phyloP scores from a whole-genome alignment of 352 stramenopile species.

The Phytophthora hybrid region DNA sequence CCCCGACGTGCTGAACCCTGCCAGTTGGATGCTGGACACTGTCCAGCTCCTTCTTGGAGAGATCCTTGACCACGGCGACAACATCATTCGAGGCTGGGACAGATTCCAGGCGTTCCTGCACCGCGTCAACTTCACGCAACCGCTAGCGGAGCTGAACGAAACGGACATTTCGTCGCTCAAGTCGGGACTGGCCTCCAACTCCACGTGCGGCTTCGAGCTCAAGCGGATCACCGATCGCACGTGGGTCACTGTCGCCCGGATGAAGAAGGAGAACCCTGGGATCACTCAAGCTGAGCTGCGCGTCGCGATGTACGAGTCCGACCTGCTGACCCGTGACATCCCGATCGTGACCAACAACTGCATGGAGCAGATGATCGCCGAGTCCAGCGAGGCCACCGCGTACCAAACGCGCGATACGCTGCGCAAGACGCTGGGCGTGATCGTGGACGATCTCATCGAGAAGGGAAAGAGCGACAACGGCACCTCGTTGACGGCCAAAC shows the following conservation, averaged over 20 bases:
- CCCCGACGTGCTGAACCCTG: constrained; percentile 10
- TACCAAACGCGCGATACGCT: constrained; percentile 47
- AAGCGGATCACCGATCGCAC: constrained; percentile 26
- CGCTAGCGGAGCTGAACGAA: constrained; percentile 25
- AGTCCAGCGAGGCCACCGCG: constrained; percentile 13
- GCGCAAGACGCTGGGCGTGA: constrained; percentile 47
- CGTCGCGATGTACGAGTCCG: not conserved
- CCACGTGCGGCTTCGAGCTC: constrained; percentile 39
- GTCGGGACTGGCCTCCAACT: constrained; percentile 28
- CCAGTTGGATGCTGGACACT: constrained; percentile 16
- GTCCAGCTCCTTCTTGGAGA: constrained; percentile 22
- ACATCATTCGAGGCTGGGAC: constrained; percentile 19
- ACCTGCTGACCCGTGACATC: constrained; percentile 12
- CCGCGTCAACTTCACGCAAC: constrained; percentile 20
- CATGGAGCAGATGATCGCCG: constrained; percentile 26
- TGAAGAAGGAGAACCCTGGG: not conserved
- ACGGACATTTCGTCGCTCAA: constrained; percentile 34
- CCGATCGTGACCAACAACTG: constrained; percentile 47
- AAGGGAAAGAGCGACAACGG: constrained; percentile 33
- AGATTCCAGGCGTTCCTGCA: constrained; percentile 24
- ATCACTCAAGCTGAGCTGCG: not conserved
- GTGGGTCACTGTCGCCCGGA: constrained; percentile 18
- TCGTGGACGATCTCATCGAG: constrained; percentile 51
- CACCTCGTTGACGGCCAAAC: constrained; percentile 12
- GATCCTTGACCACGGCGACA: constrained; percentile 15